Base-by-base conservation (phyloP, 2,329 filamentous ascomycete genomes). In the Chaetomium strumarium region DNA sequence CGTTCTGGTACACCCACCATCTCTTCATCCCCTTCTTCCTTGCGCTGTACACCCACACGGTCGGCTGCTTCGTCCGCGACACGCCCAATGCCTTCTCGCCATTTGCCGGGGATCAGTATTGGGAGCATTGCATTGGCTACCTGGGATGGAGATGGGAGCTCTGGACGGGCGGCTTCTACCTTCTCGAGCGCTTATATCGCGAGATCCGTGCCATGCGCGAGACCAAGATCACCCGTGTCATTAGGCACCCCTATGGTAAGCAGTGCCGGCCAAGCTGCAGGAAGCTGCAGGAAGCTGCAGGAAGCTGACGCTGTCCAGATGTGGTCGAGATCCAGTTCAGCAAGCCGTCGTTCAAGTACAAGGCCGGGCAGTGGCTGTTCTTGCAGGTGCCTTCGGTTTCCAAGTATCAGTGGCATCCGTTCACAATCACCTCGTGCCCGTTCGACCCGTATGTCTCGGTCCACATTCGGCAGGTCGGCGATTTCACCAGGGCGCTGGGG, bases 1-100 rank as follows among this genome's bases (percentile, higher is more conserved):
- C 92, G 0, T 99, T 99, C 69, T 99, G 93, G 93, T 99, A 99
- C 72, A 96, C 90, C 0, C 93, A 99, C 71, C 93, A 99, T 65
- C 80, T 99, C n/a, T 97, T 97, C 65, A 87, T 99, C 55, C 92
- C 93, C 1, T 99, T 99, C 70, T 73, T 97, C 65, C 78, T 99
- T 41, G 92, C 82, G 42, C 83, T 99, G 61, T 99, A 97, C 71
- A 97, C 92, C 12, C 93, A 99, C 70, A 92, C 93, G 1, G 89
- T 88, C 8, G 91, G 90, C 55, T 99, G 93, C 72, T 99, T 99
- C 73, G 93, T 99, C 37, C 88, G 93, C 60, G 91, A 96, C 66
- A 86, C 84, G 1, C 69, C 76, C 6, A 65, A 81, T 0, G 80
- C 84, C 2, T 78, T 85, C 61, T 96, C 91, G 8, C 93, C 93